These are phyloP conservation scores for Termitomyces sp. DNA, from an alignment of 768 basidiomycete species.

Conservation along the genomic window DNA sequence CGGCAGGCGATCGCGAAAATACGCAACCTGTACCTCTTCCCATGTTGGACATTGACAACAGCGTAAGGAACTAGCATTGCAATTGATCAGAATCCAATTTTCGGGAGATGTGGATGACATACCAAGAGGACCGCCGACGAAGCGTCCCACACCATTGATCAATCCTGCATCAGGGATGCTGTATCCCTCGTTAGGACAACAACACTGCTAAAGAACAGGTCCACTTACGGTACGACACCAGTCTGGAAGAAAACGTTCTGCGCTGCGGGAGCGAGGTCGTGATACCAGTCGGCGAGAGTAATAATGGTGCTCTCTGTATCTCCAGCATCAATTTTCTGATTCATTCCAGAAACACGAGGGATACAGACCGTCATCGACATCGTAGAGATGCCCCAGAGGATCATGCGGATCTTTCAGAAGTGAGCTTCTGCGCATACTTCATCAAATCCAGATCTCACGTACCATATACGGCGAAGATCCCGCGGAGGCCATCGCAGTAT, in stretches of 20 bases:
- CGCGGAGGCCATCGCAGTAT: constrained; percentile 46
- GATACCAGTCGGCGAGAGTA: constrained; percentile 29
- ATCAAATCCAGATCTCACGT: background rate
- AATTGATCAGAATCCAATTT: constrained; percentile 15
- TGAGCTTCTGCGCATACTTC: background rate
- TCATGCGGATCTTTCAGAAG: constrained; percentile 30
- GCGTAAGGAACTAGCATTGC: constrained; percentile 28
- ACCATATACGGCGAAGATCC: constrained; percentile 27
- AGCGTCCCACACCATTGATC: constrained; percentile 43
- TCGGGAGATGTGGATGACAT: constrained; percentile 17
- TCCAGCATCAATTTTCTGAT: background rate
- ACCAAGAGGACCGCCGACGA: constrained; percentile 35
- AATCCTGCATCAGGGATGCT: constrained; percentile 38
- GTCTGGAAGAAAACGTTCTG: constrained; percentile 28
- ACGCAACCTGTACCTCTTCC: constrained; percentile 49
- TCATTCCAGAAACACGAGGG: background rate
- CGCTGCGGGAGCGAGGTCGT: constrained; percentile 34
- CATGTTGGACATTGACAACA: constrained; percentile 37
- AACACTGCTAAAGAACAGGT: constrained; percentile 2
- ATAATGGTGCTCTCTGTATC: constrained; percentile 30
- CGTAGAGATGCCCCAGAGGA: constrained; percentile 32
- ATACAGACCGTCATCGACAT: constrained; percentile 34
- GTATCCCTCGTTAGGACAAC: background rate
- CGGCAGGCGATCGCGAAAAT: constrained; percentile 45
- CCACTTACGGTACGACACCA: constrained; percentile 24